Conservation (phyloP, 2,329 filamentous ascomycete species). For the Sporothrix brunneoviolacea region DNA sequence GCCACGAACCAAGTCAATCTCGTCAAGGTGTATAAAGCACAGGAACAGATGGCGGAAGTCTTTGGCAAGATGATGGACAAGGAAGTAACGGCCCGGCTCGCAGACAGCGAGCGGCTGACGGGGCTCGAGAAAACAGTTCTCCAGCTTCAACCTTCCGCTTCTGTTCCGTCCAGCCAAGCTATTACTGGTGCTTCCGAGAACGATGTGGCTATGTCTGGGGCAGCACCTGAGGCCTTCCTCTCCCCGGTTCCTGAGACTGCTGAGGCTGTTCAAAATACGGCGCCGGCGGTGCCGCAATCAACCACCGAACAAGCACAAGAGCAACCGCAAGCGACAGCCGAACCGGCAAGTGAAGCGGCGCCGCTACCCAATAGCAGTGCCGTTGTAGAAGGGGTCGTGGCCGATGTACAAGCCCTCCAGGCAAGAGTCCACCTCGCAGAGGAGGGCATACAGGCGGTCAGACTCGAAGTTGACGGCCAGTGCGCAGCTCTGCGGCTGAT, state of each 20-base stretch:
- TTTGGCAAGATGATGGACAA: constrained; percentile 9
- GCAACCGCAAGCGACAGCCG: background rate
- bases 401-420: constrained; percentile 3
- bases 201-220: background rate
- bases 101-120: constrained; percentile 1
- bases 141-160: background rate
- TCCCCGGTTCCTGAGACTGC: constrained; percentile 1
- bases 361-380: background rate
- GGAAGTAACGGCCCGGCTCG: background rate
- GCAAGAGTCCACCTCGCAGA: constrained; percentile 1
- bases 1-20: background rate
- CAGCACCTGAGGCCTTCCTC: background rate
- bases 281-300: background rate
- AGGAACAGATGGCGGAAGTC: background rate
- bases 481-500: constrained; percentile 30
- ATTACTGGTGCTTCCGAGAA: background rate
- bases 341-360: background rate
- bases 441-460: constrained; percentile 13
- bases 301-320: too few species aligned
- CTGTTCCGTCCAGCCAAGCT: background rate
- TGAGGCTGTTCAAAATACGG: background rate
- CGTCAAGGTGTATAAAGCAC: background rate
- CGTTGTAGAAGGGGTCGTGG: background rate
- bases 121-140: constrained; percentile 2
- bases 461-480: constrained; percentile 23